Percentiles rank a stretch among this genome's conserved stretches.
phyloP scores from a whole-genome alignment of 768 basidiomycete species.

The Bullera alba region DNA sequence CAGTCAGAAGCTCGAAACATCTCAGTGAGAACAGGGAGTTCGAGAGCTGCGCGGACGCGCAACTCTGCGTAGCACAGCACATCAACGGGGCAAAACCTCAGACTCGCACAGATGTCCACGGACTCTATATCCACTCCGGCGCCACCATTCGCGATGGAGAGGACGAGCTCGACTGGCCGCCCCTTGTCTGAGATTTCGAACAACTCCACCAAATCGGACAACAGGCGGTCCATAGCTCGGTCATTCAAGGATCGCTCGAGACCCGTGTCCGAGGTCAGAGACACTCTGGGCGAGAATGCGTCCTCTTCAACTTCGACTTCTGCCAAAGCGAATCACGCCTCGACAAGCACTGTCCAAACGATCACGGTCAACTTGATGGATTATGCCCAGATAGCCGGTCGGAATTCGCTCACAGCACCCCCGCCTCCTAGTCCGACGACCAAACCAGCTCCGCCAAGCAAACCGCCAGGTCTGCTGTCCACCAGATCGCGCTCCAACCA shows the following conservation, averaged over 20 bases:
- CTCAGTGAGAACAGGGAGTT: no score
- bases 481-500: background rate
- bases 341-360: slow-evolving; percentile 13
- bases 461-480: slow-evolving; percentile 2
- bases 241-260: slow-evolving; percentile 18
- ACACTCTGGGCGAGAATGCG: no score
- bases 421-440: slow-evolving; percentile 20
- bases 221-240: slow-evolving; percentile 11
- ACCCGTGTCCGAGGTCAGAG: no score
- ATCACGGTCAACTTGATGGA: slow-evolving; percentile 35
- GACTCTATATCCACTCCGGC: background rate
- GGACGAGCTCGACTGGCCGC: slow-evolving; percentile 9
- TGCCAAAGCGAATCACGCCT: slow-evolving; percentile 1
- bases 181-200: slow-evolving; percentile 35
- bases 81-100: background rate
- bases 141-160: slow-evolving; percentile 1
- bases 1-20: no score
- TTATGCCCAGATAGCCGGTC: slow-evolving; percentile 15
- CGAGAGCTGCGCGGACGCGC: no score
- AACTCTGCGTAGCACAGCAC: no score
- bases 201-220: slow-evolving; percentile 24
- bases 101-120: background rate
- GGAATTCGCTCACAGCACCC: slow-evolving; percentile 1
- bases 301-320: background rate
- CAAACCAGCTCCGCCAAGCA: slow-evolving; percentile 14